Conservation (phyloP, 768 basidiomycete species). For the Tubosaeta sp. region DNA sequence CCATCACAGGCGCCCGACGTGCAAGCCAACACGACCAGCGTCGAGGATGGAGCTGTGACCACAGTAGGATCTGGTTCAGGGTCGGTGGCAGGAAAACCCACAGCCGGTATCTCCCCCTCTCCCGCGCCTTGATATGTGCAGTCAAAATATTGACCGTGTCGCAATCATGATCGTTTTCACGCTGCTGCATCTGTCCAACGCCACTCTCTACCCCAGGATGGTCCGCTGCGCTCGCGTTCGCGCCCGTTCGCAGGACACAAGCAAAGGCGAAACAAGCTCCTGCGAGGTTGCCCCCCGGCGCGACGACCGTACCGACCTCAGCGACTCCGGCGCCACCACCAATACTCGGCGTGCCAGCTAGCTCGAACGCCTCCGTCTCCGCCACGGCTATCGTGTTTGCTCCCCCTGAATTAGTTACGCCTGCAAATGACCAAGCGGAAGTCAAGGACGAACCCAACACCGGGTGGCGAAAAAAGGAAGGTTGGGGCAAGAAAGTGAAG, state of each 20-base stretch:
- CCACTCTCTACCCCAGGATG: slow-evolving; percentile 49
- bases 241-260: slow-evolving; percentile 65
- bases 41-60: slow-evolving; percentile 24
- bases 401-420: slow-evolving; percentile 51
- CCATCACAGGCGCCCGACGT: slow-evolving; percentile 21
- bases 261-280: slow-evolving; percentile 54
- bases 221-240: slow-evolving; percentile 88
- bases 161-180: slow-evolving; percentile 30
- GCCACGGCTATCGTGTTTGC: slow-evolving; percentile 68
- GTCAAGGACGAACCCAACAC: slow-evolving; percentile 26
- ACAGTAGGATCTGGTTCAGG: slow-evolving; percentile 27
- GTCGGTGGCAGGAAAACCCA: slow-evolving; percentile 40
- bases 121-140: slow-evolving; percentile 35
- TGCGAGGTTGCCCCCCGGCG: slow-evolving; percentile 43
- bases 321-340: slow-evolving; percentile 33
- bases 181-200: slow-evolving; percentile 6
- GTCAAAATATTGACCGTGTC: slow-evolving; percentile 36
- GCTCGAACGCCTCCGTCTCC: slow-evolving; percentile 34
- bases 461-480: slow-evolving; percentile 44
- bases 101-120: slow-evolving; percentile 54
- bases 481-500: slow-evolving; percentile 87
- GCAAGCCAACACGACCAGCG: slow-evolving; percentile 21
- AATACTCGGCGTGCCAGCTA: slow-evolving; percentile 27
- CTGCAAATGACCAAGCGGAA: slow-evolving; percentile 24
- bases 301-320: slow-evolving; percentile 44